A percentile compares a stretch with the other conserved stretches of the same genome.
Evolutionary conservation across 306 rosid species (phyloP).

Genomic region (Sindora glabra): DNA sequence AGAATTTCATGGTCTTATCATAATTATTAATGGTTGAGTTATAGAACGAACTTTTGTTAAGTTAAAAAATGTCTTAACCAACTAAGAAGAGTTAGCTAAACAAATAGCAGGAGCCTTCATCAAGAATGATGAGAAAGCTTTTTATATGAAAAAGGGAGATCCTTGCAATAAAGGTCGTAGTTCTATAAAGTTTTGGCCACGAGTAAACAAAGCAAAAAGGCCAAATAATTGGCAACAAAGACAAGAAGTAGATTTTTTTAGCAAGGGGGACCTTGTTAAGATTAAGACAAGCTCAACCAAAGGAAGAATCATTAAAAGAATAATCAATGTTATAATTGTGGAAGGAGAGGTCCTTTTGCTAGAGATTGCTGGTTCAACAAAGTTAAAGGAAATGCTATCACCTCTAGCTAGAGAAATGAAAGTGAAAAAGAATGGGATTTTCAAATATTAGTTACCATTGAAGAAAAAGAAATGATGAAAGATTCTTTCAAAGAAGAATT

Average conservation of each 20-base stretch:
- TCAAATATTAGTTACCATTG: not conserved
- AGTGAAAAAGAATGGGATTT: not conserved
- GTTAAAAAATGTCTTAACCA: not conserved
- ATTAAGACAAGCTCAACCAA: too few relatives aligned
- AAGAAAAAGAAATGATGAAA: too few relatives aligned
- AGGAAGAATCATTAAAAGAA: not conserved
- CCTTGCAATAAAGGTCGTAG: too few relatives aligned
- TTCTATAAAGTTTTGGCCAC: not conserved
- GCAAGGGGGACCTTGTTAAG: not conserved
- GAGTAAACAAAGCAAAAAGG: not conserved
- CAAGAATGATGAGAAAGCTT: constrained; percentile 2
- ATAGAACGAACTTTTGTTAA: not conserved
- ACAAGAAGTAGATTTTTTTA: not conserved
- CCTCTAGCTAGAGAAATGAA: not conserved
- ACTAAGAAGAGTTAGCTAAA: not conserved
- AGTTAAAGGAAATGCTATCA: not conserved
- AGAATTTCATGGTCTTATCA: too few relatives aligned
- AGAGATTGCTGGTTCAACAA: not conserved
- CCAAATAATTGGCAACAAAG: not conserved
- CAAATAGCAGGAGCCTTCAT: not conserved
- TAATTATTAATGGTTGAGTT: too few relatives aligned
- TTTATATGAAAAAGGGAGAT: not conserved
- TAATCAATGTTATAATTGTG: not conserved
- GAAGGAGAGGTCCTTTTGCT: not conserved
- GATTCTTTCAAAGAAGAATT: too few relatives aligned